Percentiles rank a stretch among this genome's conserved stretches.
These are phyloP conservation scores for Umbelopsis sp. DNA, from an alignment of 192 early-diverging fungal genomes.

Conservation along the genomic window DNA sequence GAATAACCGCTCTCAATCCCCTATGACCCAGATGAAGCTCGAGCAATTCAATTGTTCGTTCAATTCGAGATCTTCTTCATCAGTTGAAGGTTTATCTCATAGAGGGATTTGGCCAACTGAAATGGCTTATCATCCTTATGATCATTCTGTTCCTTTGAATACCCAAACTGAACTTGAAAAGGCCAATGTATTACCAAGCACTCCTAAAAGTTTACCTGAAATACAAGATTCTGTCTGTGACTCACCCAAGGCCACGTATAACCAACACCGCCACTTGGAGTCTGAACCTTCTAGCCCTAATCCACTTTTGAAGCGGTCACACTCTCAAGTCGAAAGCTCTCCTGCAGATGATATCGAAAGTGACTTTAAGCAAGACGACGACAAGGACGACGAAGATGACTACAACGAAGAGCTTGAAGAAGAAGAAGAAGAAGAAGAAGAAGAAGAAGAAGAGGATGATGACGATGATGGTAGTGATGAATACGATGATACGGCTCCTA, in stretches of 20 bases:
- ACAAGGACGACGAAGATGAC: background rate
- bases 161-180: background rate
- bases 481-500: background rate
- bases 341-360: background rate
- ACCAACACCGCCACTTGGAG: background rate
- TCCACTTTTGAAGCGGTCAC: background rate
- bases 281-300: background rate
- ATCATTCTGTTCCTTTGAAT: background rate
- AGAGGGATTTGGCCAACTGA: background rate
- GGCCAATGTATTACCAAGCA: background rate
- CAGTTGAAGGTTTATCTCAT: background rate
- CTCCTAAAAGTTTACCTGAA: background rate
- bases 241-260: background rate
- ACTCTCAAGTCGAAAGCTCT: background rate
- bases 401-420: background rate
- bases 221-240: background rate
- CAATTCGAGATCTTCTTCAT: background rate
- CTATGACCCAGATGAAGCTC: background rate
- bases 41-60: background rate
- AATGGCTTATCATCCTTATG: background rate
- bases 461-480: conserved; percentile 12
- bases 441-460: background rate
- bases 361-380: background rate
- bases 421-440: background rate
- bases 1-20: background rate